These are phyloP conservation scores for Rutidosis leptorrhynchoides DNA, from an alignment of 129 eudicot genomes.

Conservation along the genomic window DNA sequence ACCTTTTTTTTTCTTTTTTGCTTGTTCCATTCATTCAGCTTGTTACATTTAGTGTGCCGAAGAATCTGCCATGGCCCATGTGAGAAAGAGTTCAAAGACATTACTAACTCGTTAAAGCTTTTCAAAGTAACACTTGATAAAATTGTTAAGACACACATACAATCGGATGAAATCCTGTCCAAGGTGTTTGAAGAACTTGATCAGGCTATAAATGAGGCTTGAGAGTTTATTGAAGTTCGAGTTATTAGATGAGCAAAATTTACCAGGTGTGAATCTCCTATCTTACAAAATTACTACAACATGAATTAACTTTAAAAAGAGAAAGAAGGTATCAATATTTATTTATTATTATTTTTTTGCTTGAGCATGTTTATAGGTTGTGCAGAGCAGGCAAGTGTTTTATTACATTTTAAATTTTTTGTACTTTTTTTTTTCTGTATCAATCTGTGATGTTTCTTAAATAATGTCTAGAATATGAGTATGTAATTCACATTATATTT, in stretches of 20 bases:
- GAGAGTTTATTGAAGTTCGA: conserved; percentile 91
- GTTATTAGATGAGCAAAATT: conserved; percentile 72
- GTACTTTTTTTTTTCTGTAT: no score
- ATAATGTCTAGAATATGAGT: no score
- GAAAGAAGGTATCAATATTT: not conserved
- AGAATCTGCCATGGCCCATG: conserved; percentile 63
- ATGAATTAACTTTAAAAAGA: not conserved
- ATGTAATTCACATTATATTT: no score
- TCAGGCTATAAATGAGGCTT: conserved; percentile 67
- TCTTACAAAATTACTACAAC: conserved; percentile 5
- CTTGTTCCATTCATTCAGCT: conserved; percentile 92
- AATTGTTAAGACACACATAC: conserved; percentile 42
- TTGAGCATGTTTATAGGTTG: conserved; percentile 46
- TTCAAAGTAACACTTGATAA: conserved; percentile 73
- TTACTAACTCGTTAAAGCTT: conserved; percentile 58
- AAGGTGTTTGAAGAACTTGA: conserved; percentile 83
- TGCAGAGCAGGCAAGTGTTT: conserved; percentile 56
- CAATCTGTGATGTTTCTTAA: not conserved
- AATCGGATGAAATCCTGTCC: conserved; percentile 43
- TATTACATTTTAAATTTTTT: no score
- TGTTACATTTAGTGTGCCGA: conserved; percentile 55
- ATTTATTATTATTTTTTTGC: not conserved
- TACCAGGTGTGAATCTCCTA: conserved; percentile 53
- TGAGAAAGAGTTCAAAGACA: conserved; percentile 49
- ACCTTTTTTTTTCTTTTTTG: conserved; percentile 87